Percentiles rank a stretch among this genome's conserved stretches.
Evolutionary conservation across 768 basidiomycete genomes (phyloP).

Genomic region (Cantharellus anzutake): DNA sequence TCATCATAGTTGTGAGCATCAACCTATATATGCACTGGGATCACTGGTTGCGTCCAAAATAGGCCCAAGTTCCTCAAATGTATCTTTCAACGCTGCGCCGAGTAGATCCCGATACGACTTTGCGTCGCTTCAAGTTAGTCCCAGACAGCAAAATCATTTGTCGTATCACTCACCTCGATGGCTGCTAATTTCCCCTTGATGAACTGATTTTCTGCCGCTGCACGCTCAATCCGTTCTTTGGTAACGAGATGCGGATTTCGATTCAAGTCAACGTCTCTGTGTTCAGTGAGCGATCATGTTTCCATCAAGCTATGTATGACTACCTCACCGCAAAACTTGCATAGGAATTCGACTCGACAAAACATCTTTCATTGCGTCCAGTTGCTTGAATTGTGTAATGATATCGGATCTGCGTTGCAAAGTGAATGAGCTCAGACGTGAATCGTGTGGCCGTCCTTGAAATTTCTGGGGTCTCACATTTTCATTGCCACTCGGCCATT

Average conservation of each 20-base stretch:
- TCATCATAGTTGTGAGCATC: too few relatives aligned
- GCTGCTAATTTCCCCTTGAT: slow-evolving; percentile 80
- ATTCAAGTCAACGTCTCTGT: slow-evolving; percentile 55
- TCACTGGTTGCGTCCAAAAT: neutral
- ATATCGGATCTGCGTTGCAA: slow-evolving; percentile 3
- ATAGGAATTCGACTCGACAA: slow-evolving; percentile 5
- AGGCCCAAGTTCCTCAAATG: slow-evolving; percentile 50
- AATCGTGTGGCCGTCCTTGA: neutral
- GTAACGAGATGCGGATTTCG: slow-evolving; percentile 71
- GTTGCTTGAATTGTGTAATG: slow-evolving; percentile 4
- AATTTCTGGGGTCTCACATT: slow-evolving; percentile 3
- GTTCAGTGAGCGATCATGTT: neutral
- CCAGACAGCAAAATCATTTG: neutral
- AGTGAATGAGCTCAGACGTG: neutral
- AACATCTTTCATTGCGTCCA: slow-evolving; percentile 7
- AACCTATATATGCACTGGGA: neutral
- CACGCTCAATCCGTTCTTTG: slow-evolving; percentile 58
- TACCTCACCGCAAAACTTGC: slow-evolving; percentile 6
- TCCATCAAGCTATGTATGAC: neutral
- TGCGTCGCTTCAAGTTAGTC: slow-evolving; percentile 4
- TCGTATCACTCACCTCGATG: slow-evolving; percentile 32
- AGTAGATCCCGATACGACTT: slow-evolving; percentile 53
- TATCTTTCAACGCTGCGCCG: slow-evolving; percentile 50
- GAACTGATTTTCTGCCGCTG: slow-evolving; percentile 79
- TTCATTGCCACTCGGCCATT: slow-evolving; percentile 6